A percentile compares a stretch with the other conserved stretches of the same genome.
phyloP scores from a whole-genome alignment of 2,329 filamentous ascomycete species.

The Fusarium brevicatenulatum region DNA sequence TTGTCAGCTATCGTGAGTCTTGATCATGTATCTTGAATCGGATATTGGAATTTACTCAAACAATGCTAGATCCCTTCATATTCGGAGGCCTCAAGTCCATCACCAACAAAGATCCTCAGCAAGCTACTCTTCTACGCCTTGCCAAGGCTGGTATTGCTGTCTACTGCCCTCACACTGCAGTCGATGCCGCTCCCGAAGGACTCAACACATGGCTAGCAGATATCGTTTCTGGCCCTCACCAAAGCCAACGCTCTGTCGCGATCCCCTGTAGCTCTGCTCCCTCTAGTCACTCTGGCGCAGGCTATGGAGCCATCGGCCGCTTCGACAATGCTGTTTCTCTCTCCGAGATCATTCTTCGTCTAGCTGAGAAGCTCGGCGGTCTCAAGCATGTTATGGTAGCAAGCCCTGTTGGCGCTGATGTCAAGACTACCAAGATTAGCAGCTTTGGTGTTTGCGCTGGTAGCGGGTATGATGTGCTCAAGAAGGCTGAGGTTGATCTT shows the following conservation, averaged over 20 bases:
- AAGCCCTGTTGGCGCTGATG: slow-evolving; percentile 59
- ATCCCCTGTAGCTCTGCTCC: slow-evolving; percentile 58
- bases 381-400: slow-evolving; percentile 65
- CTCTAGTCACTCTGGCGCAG: slow-evolving; percentile 57
- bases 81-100: slow-evolving; percentile 92
- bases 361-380: slow-evolving; percentile 75
- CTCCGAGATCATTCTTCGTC: slow-evolving; percentile 56
- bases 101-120: slow-evolving; percentile 85
- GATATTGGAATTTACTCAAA: neutral
- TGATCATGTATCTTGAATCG: neutral
- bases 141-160: slow-evolving; percentile 90
- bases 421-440: slow-evolving; percentile 59
- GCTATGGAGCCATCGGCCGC: slow-evolving; percentile 63
- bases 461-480: slow-evolving; percentile 82
- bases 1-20: slow-evolving; percentile 84
- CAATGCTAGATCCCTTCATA: slow-evolving; percentile 84
- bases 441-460: slow-evolving; percentile 90
- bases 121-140: slow-evolving; percentile 83
- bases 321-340: slow-evolving; percentile 54
- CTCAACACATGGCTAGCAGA: slow-evolving; percentile 96
- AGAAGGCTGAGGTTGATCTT: slow-evolving; percentile 76
- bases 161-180: slow-evolving; percentile 94
- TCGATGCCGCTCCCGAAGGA: slow-evolving; percentile 86
- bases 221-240: slow-evolving; percentile 71
- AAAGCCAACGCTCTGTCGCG: slow-evolving; percentile 55